Evolutionary conservation across 73 alveolate species (phyloP).

Genomic region (Breviolum minutum): DNA sequence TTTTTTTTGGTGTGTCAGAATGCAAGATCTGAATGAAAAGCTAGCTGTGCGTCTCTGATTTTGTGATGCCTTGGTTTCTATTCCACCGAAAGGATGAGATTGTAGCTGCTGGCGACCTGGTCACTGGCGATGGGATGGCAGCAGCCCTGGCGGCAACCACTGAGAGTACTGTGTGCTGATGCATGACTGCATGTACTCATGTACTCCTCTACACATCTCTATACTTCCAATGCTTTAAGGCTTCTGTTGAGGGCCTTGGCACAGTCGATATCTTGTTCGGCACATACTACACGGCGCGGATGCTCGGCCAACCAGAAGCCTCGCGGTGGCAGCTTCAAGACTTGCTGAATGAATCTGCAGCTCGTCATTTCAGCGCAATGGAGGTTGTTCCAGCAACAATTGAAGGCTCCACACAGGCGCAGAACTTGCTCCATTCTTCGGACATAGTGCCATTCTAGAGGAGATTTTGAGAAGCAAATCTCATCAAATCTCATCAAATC

Average conservation of each 20-base stretch:
- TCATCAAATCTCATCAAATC: not conserved
- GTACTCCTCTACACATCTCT: not conserved
- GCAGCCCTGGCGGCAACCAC: not conserved
- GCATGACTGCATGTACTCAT: not conserved
- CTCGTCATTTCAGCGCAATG: not conserved
- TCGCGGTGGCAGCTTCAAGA: not conserved
- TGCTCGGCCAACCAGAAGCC: not conserved
- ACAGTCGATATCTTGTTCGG: constrained; percentile 78
- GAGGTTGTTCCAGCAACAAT: constrained; percentile 76
- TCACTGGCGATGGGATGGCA: constrained; percentile 51
- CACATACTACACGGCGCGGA: constrained; percentile 58
- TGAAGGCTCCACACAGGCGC: constrained; percentile 53
- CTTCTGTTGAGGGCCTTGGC: constrained; percentile 83
- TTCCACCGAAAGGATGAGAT: constrained; percentile 28
- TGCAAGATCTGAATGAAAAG: not conserved
- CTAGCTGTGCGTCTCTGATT: not conserved
- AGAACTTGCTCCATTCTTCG: not conserved
- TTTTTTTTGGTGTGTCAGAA: too few species aligned
- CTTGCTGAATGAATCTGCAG: not conserved
- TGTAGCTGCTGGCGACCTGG: constrained; percentile 70
- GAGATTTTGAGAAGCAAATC: not conserved
- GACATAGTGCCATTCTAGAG: not conserved
- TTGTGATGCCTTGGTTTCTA: not conserved
- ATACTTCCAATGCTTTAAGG: constrained; percentile 4
- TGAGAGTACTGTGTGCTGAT: not conserved